phyloP scores from a whole-genome alignment of 441 rosid species.

The Pelargonium fulgidum region DNA sequence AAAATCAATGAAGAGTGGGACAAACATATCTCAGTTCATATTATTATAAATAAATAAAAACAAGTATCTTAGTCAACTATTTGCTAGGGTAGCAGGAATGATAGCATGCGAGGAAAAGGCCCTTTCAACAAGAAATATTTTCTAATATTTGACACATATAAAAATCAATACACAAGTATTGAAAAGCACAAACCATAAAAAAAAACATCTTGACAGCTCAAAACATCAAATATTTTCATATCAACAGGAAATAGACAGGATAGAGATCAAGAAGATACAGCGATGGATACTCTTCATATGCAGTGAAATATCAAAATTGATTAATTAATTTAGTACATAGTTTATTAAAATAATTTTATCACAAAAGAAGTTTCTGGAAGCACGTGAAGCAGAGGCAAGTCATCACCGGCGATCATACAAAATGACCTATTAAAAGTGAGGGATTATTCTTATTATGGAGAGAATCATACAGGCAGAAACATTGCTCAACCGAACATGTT shows the following conservation, averaged over 20 bases:
- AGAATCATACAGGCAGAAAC: neutral
- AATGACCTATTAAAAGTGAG: neutral
- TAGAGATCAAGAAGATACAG: neutral
- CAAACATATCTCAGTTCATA: neutral
- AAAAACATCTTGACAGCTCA: neutral
- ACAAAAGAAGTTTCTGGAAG: neutral
- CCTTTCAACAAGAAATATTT: neutral
- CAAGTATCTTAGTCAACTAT: neutral
- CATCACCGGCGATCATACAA: neutral
- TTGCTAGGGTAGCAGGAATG: neutral
- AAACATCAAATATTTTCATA: neutral
- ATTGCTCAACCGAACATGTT: neutral
- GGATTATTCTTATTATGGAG: neutral
- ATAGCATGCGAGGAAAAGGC: neutral
- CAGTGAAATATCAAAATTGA: neutral
- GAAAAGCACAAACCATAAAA: neutral
- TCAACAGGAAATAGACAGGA: neutral
- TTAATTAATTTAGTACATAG: neutral
- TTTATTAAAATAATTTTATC: too few relatives aligned
- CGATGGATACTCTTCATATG: neutral
- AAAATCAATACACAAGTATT: too few relatives aligned
- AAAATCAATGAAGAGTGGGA: constrained; percentile 8
- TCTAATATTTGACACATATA: neutral
- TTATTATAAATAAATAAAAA: neutral
- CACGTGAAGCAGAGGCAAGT: too few relatives aligned